Evolutionary conservation across 2,329 filamentous ascomycete species (phyloP), one percentile per base, ranked within the genome.

Genomic region (Metarhizium brunneum): DNA sequence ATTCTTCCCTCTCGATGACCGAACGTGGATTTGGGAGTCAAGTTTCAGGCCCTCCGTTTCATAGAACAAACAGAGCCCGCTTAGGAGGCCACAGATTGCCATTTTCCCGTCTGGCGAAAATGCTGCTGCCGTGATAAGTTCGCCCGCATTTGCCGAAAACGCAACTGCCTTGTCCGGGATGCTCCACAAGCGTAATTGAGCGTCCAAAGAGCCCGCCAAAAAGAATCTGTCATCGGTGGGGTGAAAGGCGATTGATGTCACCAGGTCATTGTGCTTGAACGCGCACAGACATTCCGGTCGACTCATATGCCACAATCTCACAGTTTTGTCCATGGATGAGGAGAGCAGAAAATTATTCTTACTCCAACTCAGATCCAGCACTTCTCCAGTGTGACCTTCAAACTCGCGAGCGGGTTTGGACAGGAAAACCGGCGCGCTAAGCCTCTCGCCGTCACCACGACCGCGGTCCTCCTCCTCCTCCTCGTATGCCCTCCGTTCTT

Each of bases 301-400:
- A 66, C 83, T 92, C 59, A 94, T 79, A 70, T 99, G 94, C 92
- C 94, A 99, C 50, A 99, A 71, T 14, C 90, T 83, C 13, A 99
- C 94, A 0, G 92, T 96, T 75, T 96, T 96, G 69, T 99, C 94
- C 91, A 97, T 96, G 0, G 92, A 96, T 0, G 92, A 95, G 3
- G 92, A 96, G 16, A 99, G 77, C 32, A 99, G 72, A 63, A 99
- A 99, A 69, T 95, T 96, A 71, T 99, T 99, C 78, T 97, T 99
- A 75, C 92, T 97, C 94, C 94, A 99, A 68, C 90, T 95, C 57
- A 99, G 70, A 67, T 96, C 92, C 60, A 99, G 74, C 6, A 99
- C 84, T 62, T 95, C 92, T 16, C 87, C 86, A 0, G 83, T 86
- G 67, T 99, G 94, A 4, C 91, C 92, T 54, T 81, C 74, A 61